Base-by-base conservation (phyloP, 352 stramenopile genomes). In the Pelagophyceae sp. region DNA sequence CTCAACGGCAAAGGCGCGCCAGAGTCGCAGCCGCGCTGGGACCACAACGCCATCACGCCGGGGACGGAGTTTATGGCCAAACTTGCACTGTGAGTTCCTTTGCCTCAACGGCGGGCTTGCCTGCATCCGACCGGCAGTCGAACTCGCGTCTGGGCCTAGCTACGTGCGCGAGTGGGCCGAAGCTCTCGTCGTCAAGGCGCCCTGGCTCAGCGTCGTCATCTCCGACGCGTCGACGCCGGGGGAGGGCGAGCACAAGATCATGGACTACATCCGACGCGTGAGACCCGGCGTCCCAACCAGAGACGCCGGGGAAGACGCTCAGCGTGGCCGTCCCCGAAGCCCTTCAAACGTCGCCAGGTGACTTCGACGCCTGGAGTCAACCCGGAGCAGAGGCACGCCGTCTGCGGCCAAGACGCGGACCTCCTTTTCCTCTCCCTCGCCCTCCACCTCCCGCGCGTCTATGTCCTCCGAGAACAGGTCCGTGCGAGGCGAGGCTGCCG, bases 351-450 rank as follows among this genome's bases (percentile, higher is more conserved):
- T 65, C 23, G 23, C 23, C 5, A 6, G 58, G 5, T 2, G 58
- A 65, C 23, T 20, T 20, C 6, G 40, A 54, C 40, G 6, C 6
- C n/a, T n/a, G n/a, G n/a, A n/a, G n/a, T n/a, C n/a, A n/a, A n/a
- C 40, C 40, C 6, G 6, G 58, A 25, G 5, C 17, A 65, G 29
- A 5, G 58, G 5, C 58, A 65, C 58, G 58, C 58, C 17, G 58
- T 65, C 23, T 65, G 58, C 58, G 58, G 58, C 58, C 58, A 65
- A n/a, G 96, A 99, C 86, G 96, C 96, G 38, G 96, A 99, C 90
- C 88, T 99, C 2, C 99, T 99, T 86, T 99, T 99, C 96, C 86
- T 99, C 72, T 95, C 91, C 0, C 86, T 99, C 31, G 96, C 95
- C 17, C 99, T 96, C 0, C 96, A 99, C 80, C 96, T 99, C 85